Evolutionary conservation across 371 early-diverging fungal genomes (phyloP).

Genomic region (Syncephalis plumigaleata): DNA sequence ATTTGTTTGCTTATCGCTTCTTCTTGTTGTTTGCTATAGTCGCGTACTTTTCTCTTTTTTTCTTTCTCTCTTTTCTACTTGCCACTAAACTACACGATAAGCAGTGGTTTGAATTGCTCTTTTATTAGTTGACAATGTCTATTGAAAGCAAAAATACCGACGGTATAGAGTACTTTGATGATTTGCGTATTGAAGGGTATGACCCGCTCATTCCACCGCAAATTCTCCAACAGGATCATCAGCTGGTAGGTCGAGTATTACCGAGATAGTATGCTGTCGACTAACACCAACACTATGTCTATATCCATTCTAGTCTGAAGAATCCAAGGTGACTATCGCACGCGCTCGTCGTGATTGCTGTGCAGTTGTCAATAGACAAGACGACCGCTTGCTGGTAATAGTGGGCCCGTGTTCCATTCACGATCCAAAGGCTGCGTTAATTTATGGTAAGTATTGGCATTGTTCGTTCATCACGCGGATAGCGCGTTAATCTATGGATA

Average conservation of each 20-base stretch:
- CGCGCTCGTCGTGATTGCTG: conserved; percentile 41
- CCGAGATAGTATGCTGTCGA: not conserved
- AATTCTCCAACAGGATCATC: conserved; percentile 81
- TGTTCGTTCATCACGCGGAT: not conserved
- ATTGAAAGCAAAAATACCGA: too few relatives aligned
- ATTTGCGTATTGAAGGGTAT: conserved; percentile 74
- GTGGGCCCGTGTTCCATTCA: conserved; percentile 94
- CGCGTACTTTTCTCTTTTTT: too few relatives aligned
- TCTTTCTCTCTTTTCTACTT: too few relatives aligned
- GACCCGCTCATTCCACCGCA: conserved; percentile 89
- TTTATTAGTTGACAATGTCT: too few relatives aligned
- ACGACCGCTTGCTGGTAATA: conserved; percentile 72
- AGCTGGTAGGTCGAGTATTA: conserved; percentile 19
- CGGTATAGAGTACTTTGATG: conserved; percentile 10
- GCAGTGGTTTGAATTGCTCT: too few relatives aligned
- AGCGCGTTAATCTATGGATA: not conserved
- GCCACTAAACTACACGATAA: too few relatives aligned
- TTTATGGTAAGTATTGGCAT: conserved; percentile 33
- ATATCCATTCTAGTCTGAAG: conserved; percentile 6
- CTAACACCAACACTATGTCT: not conserved
- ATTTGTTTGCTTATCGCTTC: too few relatives aligned
- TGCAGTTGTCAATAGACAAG: conserved; percentile 56
- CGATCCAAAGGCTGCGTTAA: conserved; percentile 66
- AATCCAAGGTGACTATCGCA: conserved; percentile 24
- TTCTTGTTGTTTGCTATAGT: too few relatives aligned